phyloP scores from a whole-genome alignment of 73 alveolate species.

The Paramecium tetraurelia region DNA sequence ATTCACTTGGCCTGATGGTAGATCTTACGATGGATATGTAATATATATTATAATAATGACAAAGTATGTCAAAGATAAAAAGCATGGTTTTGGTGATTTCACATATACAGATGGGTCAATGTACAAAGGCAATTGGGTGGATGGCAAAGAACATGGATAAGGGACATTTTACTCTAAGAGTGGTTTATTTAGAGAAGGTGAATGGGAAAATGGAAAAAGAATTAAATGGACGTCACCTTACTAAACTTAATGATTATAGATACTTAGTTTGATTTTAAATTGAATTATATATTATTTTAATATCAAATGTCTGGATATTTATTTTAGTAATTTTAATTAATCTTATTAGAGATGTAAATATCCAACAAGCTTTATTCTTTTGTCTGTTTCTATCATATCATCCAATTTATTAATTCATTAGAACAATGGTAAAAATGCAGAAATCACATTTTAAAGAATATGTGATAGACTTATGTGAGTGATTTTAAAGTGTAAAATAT shows the following conservation, averaged over 20 bases:
- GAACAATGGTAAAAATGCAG: neutral
- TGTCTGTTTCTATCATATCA: neutral
- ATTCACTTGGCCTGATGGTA: slow-evolving; percentile 44
- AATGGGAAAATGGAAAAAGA: slow-evolving; percentile 54
- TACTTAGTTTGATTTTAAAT: neutral
- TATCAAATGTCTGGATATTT: neutral
- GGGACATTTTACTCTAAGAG: neutral
- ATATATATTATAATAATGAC: neutral
- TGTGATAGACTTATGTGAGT: neutral
- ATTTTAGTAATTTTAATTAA: neutral
- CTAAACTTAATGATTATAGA: neutral
- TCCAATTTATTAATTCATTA: neutral
- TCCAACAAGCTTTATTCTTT: neutral
- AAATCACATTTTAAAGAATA: neutral
- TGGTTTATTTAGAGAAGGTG: slow-evolving; percentile 41
- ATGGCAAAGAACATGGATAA: slow-evolving; percentile 54
- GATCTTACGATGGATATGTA: slow-evolving; percentile 47
- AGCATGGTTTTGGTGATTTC: slow-evolving; percentile 44
- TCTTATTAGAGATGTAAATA: neutral
- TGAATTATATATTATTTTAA: neutral
- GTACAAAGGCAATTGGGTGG: slow-evolving; percentile 43
- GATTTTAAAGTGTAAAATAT: neutral
- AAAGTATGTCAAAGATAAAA: slow-evolving; percentile 38
- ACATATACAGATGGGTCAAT: slow-evolving; percentile 41
- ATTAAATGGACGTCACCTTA: slow-evolving; percentile 48